Conservation (phyloP, 176 grass and related monocot genomes). For the Sorghum bicolor region Sorghum_bicolor_NCBIv3 NC_012873.2:4144001-4144500, state of each 20-base stretch:
- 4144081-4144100: not conserved
- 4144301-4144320: not conserved
- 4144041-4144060: not conserved
- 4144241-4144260: not conserved
- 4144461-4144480: too few relatives aligned
- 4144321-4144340: not conserved
- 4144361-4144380: too few relatives aligned
- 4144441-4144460: not conserved
- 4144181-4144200: not conserved
- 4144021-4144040: not conserved
- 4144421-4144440: too few relatives aligned
- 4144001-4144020: not conserved
- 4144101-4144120: not conserved
- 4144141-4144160: not conserved
- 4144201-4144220: not conserved
- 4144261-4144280: not conserved
- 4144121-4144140: not conserved
- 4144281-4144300: not conserved
- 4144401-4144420: too few relatives aligned
- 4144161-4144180: constrained; percentile 14
- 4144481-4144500: too few relatives aligned
- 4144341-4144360: too few relatives aligned
- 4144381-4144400: too few relatives aligned
- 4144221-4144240: not conserved
- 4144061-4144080: constrained; percentile 5